phyloP scores from a whole-genome alignment of 2,329 filamentous ascomycete genomes.

The Exophiala spinifera region DNA sequence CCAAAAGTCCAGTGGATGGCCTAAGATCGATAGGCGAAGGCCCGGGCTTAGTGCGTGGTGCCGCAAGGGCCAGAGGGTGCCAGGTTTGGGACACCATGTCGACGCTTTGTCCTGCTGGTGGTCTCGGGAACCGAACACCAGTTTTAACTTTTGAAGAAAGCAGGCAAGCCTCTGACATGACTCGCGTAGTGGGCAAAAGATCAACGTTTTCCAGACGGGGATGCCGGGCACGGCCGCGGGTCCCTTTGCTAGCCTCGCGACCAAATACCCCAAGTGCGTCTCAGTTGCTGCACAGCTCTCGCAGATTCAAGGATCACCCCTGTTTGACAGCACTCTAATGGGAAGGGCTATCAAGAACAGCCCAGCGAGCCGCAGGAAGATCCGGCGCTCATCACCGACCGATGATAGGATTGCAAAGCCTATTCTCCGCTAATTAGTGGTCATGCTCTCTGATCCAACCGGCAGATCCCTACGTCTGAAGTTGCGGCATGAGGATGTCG shows the following conservation, averaged over 20 bases:
- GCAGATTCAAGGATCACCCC: no score
- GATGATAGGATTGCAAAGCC: no score
- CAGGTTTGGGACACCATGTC: neutral
- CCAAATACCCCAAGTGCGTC: neutral
- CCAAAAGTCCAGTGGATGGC: constrained; percentile 6
- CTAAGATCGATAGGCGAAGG: constrained; percentile 1
- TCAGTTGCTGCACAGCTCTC: no score
- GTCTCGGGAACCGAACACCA: neutral
- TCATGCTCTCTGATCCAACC: no score
- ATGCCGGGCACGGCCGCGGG: neutral
- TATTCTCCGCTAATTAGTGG: no score
- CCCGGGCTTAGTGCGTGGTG: neutral
- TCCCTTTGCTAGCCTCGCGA: neutral
- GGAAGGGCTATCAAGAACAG: no score
- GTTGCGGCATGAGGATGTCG: no score
- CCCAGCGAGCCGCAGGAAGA: no score
- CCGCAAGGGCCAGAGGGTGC: neutral
- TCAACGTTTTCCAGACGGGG: neutral
- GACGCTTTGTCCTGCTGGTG: neutral
- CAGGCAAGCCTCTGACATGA: constrained; percentile 3
- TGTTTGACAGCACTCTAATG: no score
- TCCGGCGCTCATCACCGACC: no score
- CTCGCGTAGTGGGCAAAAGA: neutral
- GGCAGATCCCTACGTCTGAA: no score
- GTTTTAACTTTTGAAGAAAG: neutral